Conservation (phyloP, 2,329 filamentous ascomycete species). For the Chlorencoelia australis region DNA sequence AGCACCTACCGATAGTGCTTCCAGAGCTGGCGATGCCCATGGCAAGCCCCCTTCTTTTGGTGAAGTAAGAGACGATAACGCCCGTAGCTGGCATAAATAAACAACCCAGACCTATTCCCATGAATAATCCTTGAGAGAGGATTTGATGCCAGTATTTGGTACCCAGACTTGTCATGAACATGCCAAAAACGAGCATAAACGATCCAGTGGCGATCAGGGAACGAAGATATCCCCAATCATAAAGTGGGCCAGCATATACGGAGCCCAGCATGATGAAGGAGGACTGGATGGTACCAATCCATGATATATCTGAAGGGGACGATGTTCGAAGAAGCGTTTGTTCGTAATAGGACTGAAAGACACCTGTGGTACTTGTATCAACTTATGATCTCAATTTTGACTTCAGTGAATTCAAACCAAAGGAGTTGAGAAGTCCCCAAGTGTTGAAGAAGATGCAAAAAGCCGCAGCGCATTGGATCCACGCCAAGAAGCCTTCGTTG, state of each 20-base stretch:
- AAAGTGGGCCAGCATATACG: neutral
- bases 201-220: neutral
- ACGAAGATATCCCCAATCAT: neutral
- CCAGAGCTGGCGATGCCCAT: neutral
- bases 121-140: neutral
- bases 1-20: neutral
- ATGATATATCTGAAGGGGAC: neutral
- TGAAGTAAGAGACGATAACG: neutral
- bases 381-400: too few species aligned
- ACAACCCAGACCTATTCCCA: neutral
- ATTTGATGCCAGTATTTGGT: neutral
- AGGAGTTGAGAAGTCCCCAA: neutral
- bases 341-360: neutral
- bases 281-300: neutral
- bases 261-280: neutral
- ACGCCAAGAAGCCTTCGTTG: neutral
- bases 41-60: conserved; percentile 1
- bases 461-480: neutral
- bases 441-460: neutral
- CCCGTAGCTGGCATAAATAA: neutral
- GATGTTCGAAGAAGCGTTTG: neutral
- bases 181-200: neutral
- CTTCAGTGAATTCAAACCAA: neutral
- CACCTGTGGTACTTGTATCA: too few species aligned
- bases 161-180: conserved; percentile 2